Evolutionary conservation across 2,329 filamentous ascomycete genomes (phyloP).

Genomic region (Beauveria pseudobassiana): DNA sequence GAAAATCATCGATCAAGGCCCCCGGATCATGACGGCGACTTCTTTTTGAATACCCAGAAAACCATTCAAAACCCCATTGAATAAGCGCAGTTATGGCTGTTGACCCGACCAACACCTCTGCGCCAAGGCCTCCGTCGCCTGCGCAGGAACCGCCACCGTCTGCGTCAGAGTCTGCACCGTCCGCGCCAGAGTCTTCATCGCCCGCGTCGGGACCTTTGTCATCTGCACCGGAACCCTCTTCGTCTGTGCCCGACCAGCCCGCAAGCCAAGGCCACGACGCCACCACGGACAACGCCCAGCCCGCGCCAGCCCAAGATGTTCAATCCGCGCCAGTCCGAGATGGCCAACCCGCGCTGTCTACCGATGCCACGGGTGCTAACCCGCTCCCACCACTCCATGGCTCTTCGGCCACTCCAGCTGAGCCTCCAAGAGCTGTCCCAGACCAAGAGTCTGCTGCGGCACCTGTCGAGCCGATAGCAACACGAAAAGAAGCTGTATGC

Average conservation of each 20-base stretch:
- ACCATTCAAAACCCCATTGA: background rate
- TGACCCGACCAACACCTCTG: background rate
- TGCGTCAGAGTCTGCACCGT: background rate
- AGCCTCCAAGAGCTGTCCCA: background rate
- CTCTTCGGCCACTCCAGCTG: constrained; percentile 10
- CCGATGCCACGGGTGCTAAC: background rate
- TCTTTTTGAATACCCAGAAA: background rate
- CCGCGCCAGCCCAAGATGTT: background rate
- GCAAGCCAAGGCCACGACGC: background rate
- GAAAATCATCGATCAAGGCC: background rate
- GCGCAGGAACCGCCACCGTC: too few species aligned
- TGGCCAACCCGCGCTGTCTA: background rate
- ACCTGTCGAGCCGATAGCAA: background rate
- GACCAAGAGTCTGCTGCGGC: background rate
- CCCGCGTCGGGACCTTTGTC: background rate
- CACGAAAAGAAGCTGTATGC: constrained; percentile 5
- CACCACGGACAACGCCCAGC: background rate
- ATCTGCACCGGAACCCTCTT: background rate
- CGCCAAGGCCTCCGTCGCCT: background rate
- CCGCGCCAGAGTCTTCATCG: background rate
- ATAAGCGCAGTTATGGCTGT: background rate
- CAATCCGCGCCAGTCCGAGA: background rate
- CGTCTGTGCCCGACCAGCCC: background rate
- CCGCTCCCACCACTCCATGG: background rate
- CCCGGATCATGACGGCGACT: background rate